Percentiles rank a stretch among this genome's conserved stretches.
Conservation (phyloP, 2,329 filamentous ascomycete species). For the Talaromyces sp. region DNA sequence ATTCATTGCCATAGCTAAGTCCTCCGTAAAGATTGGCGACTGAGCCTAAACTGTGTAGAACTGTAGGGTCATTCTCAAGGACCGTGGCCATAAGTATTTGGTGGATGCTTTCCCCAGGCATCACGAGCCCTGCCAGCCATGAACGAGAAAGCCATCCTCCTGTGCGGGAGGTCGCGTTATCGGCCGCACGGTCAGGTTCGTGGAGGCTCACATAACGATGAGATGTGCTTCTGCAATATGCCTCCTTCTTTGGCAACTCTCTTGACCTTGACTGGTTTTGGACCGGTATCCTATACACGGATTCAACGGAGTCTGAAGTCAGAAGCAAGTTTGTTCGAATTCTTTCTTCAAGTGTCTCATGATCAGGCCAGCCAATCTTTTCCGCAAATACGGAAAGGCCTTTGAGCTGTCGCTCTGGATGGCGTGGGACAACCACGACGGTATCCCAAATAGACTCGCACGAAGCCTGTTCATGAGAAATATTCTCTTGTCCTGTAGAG, state of each 20-base stretch:
- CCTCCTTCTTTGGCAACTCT: conserved; percentile 25
- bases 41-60: conserved; percentile 48
- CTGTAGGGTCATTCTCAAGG: conserved; percentile 53
- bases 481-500: background rate
- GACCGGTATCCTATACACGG: background rate
- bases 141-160: conserved; percentile 56
- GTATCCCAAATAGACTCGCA: conserved; percentile 32
- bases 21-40: conserved; percentile 54
- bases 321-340: conserved; percentile 35
- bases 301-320: background rate
- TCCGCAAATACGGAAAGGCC: conserved; percentile 52
- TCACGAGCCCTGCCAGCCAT: conserved; percentile 53
- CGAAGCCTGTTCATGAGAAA: conserved; percentile 3
- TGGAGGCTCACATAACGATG: conserved; percentile 30
- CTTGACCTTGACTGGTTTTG: background rate
- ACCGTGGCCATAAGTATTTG: conserved; percentile 56
- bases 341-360: conserved; percentile 36
- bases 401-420: conserved; percentile 44
- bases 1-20: conserved; percentile 45
- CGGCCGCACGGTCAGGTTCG: conserved; percentile 7
- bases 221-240: conserved; percentile 30
- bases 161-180: conserved; percentile 23
- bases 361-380: conserved; percentile 48
- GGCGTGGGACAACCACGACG: conserved; percentile 33
- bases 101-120: conserved; percentile 53